phyloP scores from a whole-genome alignment of 148 eudicot genomes.

The Amaranthus hypochondriacus region DNA sequence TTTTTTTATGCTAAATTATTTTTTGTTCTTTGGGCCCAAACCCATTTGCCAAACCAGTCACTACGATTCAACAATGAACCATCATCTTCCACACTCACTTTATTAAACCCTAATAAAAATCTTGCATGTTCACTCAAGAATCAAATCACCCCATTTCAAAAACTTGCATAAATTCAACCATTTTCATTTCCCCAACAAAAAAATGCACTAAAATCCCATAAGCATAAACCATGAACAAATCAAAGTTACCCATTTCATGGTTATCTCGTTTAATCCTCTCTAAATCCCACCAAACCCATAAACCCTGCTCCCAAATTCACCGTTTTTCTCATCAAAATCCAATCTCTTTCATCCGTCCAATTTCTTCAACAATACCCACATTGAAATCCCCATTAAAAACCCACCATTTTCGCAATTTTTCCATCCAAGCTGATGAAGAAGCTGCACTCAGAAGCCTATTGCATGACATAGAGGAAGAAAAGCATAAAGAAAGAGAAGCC shows the following conservation, averaged over 20 bases:
- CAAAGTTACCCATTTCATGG: conserved; percentile 26
- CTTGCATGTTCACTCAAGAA: too few relatives aligned
- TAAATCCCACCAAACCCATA: conserved; percentile 16
- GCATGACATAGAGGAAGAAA: conserved; percentile 37
- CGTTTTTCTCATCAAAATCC: background rate
- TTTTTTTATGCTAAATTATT: too few relatives aligned
- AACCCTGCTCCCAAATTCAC: conserved; percentile 12
- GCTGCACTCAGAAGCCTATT: conserved; percentile 19
- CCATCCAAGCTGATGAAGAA: background rate
- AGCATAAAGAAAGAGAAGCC: conserved; percentile 49
- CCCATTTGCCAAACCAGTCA: too few relatives aligned
- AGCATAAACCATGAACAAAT: conserved; percentile 16
- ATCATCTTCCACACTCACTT: too few relatives aligned
- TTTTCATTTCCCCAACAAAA: too few relatives aligned
- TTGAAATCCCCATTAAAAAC: background rate
- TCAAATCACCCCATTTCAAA: too few relatives aligned
- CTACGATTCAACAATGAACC: too few relatives aligned
- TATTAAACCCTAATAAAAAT: too few relatives aligned
- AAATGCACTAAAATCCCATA: too few relatives aligned
- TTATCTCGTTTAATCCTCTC: conserved; percentile 22
- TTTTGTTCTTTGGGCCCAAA: too few relatives aligned
- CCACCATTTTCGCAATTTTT: conserved; percentile 8
- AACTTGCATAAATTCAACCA: too few relatives aligned
- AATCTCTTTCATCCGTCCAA: conserved; percentile 8
- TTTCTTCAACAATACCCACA: conserved; percentile 4